Evolutionary conservation across 225 moss, liverwort and hornwort species (phyloP), one percentile per base, ranked within the genome.

Genomic region (Marchantia polymorpha): DNA sequence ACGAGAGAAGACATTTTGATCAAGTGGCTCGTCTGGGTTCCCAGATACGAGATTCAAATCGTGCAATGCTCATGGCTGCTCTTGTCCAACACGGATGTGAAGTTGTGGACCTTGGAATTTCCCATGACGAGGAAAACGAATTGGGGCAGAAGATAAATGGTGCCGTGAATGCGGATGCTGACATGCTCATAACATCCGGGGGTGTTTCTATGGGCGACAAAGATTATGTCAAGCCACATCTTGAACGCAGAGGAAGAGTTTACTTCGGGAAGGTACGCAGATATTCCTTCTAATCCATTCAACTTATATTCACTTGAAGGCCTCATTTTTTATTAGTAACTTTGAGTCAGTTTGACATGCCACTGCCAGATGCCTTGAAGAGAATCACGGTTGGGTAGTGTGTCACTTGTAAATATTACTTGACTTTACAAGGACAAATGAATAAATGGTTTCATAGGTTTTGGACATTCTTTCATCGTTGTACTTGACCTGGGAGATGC

Each of bases 131-230:
- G 29, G 91, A 92, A 77, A 82, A 77, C 11, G 90, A 91, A 25
- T 80, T 99, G 83, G 87, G 76, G 65, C 72, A 84, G 75, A 81
- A 84, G 82, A 81, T 99, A 47, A 92, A 93, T 72, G 85, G 76
- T 60, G 99, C 99, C 68, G 79, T 95, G 46, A 84, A 78, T 54
- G 90, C 88, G 12, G 83, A 91, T 82, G 99, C 80, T 71, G 93
- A 99, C 75, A 53, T 95, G 10, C 84, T 99, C 14, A 90, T 99
- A 80, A 93, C 87, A 27, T 95, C 99, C 20, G 99, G 99, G 59
- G 99, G 99, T 77, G 93, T 99, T 39, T 99, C 99, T 26, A 90
- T 95, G 93, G 99, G 99, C 60, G 99, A 99, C 79, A 99, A 89
- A 80, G 99, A 99, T 79, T 99, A 90, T 83, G 99, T 99, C 20